These are phyloP conservation scores for Agaricus blazei DNA, from an alignment of 768 basidiomycete genomes.

Conservation along the genomic window DNA sequence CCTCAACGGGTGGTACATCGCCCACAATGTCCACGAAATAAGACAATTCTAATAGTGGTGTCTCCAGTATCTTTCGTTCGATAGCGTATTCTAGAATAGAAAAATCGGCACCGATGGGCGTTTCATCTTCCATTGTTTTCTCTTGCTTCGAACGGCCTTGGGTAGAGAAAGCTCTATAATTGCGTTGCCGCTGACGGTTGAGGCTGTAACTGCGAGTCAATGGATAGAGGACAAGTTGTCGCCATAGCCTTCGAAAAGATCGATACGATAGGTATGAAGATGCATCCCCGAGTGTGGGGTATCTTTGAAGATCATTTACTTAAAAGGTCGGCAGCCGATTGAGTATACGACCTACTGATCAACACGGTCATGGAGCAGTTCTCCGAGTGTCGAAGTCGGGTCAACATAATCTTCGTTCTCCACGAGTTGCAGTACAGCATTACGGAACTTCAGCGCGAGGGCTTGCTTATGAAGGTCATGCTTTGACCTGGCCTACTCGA, in stretches of 20 bases:
- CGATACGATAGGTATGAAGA: slow-evolving; percentile 32
- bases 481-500: slow-evolving; percentile 65
- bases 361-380: slow-evolving; percentile 52
- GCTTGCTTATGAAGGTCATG: slow-evolving; percentile 82
- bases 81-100: slow-evolving; percentile 77
- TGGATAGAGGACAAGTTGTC: slow-evolving; percentile 11
- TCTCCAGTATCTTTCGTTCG: slow-evolving; percentile 77
- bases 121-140: slow-evolving; percentile 39
- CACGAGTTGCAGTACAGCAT: slow-evolving; percentile 57
- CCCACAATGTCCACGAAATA: slow-evolving; percentile 89
- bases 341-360: slow-evolving; percentile 30
- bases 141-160: slow-evolving; percentile 18
- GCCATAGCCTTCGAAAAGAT: slow-evolving; percentile 24
- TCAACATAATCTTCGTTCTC: slow-evolving; percentile 75
- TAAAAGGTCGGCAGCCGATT: background rate
- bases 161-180: slow-evolving; percentile 15
- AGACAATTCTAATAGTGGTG: slow-evolving; percentile 68
- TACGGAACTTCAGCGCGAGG: slow-evolving; percentile 64
- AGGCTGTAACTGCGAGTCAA: slow-evolving; percentile 30
- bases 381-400: slow-evolving; percentile 62
- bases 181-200: slow-evolving; percentile 26
- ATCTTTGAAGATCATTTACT: slow-evolving; percentile 17
- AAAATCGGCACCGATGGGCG: slow-evolving; percentile 51
- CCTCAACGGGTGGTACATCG: slow-evolving; percentile 46
- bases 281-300: slow-evolving; percentile 24